Base-by-base conservation (phyloP, 768 basidiomycete genomes). In the Boletellus sp. region DNA sequence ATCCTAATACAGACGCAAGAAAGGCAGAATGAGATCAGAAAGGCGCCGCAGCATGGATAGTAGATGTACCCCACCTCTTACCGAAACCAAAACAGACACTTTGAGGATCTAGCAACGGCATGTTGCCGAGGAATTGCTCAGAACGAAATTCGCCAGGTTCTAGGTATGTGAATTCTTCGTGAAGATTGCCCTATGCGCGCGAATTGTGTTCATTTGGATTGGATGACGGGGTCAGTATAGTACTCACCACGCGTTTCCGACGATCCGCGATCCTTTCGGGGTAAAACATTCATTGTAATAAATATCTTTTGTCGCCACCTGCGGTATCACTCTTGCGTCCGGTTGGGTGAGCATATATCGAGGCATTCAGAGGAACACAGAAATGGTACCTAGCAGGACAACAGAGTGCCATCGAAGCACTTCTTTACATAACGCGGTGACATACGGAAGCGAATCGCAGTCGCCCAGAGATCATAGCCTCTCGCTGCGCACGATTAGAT, bases 141-240 rank as follows among this genome's bases (percentile, higher is more conserved):
- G 72, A 71, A 5, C 52, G 56, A 48, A 73, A 73, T 2, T 37
- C 50, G 1, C 37, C 34, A 2, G 73, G 72, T 37, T 71, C 59
- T 7, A 62, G 59, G 46, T 74, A 73, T 8, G 41, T 63, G 6
- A 70, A 61, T 2, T 73, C 72, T 58, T 85, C 76, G 40, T 77
- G 76, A 1, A 79, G 64, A 63, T 76, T 16, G 63, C 67, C 81
- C 83, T 82, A 45, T 32, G 17, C 1, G 22, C 5, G 12, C 8
- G 28, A 28, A 28, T 28, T n/a, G n/a, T 13, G 33, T 40, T 20
- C 32, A 34, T 4, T 55, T n/a, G 28, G 10, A 22, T 8, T n/a
- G 26, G 11, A 17, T 3, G 19, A 6, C n/a, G n/a, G n/a, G n/a
- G 22, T 16, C 22, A 12, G 4, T 13, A 38, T 1, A 2, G 42